Conservation (phyloP, 2,329 filamentous ascomycete genomes). For the Xylariales sp. region DNA sequence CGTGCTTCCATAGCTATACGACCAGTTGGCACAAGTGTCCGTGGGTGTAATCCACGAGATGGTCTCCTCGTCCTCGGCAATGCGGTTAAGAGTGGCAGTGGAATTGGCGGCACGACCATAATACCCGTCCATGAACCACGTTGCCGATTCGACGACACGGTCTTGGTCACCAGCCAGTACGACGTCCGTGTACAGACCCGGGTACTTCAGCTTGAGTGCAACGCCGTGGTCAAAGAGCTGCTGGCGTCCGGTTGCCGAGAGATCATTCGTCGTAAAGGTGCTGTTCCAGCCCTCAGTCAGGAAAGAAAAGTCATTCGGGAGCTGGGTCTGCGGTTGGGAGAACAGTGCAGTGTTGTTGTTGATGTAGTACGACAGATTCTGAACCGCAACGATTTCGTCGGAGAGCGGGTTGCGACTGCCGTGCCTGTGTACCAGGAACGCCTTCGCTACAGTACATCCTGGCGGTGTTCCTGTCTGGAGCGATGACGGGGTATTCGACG, state of each 20-base stretch:
- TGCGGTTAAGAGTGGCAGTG: slow-evolving; percentile 12
- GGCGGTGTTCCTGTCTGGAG: slow-evolving; percentile 15
- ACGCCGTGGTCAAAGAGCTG: slow-evolving; percentile 20
- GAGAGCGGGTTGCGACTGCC: slow-evolving; percentile 17
- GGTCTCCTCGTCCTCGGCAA: slow-evolving; percentile 14
- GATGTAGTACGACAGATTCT: slow-evolving; percentile 15
- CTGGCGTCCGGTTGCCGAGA: slow-evolving; percentile 16
- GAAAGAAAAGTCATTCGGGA: slow-evolving; percentile 15
- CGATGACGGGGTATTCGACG: slow-evolving; percentile 15
- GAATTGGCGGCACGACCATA: slow-evolving; percentile 15
- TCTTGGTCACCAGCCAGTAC: slow-evolving; percentile 17
- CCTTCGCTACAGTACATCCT: slow-evolving; percentile 15
- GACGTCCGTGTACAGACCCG: slow-evolving; percentile 14
- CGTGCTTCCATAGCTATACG: slow-evolving; percentile 11
- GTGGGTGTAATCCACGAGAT: slow-evolving; percentile 19
- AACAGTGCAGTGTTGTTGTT: slow-evolving; percentile 16
- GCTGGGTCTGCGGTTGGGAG: slow-evolving; percentile 11
- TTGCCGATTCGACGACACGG: slow-evolving; percentile 17
- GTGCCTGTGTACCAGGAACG: slow-evolving; percentile 19
- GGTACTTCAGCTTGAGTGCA: slow-evolving; percentile 13
- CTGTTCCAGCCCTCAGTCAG: slow-evolving; percentile 15
- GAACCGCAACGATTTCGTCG: slow-evolving; percentile 15
- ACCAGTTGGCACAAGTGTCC: slow-evolving; percentile 15
- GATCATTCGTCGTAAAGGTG: slow-evolving; percentile 14
- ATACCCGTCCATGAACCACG: slow-evolving; percentile 19